A percentile compares a stretch with the other conserved stretches of the same genome.
Evolutionary conservation across 1,139 yeast genomes (phyloP).

Genomic region (Suzukiozyma palmioleophila): DNA sequence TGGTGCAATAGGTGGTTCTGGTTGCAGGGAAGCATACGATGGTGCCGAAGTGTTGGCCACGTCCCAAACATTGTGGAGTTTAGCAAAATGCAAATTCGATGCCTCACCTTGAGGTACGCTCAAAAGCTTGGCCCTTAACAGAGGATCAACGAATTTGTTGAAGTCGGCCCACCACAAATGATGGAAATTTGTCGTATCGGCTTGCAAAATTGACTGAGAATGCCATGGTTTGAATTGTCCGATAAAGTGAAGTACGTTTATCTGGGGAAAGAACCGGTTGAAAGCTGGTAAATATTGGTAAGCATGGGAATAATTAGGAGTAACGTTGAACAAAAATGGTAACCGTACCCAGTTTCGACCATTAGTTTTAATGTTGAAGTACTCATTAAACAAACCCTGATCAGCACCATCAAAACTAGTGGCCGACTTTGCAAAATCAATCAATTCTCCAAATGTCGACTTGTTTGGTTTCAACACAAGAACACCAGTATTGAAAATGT

Average conservation of each 20-base stretch:
- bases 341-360: constrained; percentile 23
- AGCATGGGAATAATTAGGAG: constrained; percentile 23
- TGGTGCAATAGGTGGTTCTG: constrained; percentile 16
- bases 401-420: constrained; percentile 31
- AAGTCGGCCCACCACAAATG: constrained; percentile 36
- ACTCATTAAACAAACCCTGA: constrained; percentile 30
- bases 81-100: constrained; percentile 26
- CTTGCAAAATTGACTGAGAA: constrained; percentile 13
- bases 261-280: constrained; percentile 23
- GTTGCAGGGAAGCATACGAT: constrained; percentile 9
- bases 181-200: constrained; percentile 19
- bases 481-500: constrained; percentile 31
- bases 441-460: constrained; percentile 15
- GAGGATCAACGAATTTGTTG: constrained; percentile 17
- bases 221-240: constrained; percentile 30
- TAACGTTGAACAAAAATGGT: constrained; percentile 29
- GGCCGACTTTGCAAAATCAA: constrained; percentile 12
- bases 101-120: constrained; percentile 31
- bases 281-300: constrained; percentile 32
- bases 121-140: constrained; percentile 14
- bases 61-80: constrained; percentile 27
- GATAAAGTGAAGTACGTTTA: constrained; percentile 26
- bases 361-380: constrained; percentile 15
- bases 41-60: constrained; percentile 5
- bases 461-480: constrained; percentile 23